phyloP scores from a whole-genome alignment of 108 stramenopile species.

The Cyclotella baltica region DNA sequence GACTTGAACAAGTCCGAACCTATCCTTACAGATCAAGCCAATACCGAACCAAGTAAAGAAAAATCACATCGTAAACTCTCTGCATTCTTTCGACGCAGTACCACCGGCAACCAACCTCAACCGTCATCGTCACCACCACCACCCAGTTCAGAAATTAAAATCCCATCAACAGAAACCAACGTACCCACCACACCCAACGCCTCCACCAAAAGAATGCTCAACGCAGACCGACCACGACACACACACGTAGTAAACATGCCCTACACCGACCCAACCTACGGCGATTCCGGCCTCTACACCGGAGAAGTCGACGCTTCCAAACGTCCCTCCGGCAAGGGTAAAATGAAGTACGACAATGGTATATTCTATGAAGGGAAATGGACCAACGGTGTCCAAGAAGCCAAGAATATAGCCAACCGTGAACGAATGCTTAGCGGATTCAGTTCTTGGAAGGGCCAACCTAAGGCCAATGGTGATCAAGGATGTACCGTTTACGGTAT shows the following conservation, averaged over 20 bases:
- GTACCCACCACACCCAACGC: neutral
- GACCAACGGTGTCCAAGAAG: conserved; percentile 21
- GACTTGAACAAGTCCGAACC: neutral
- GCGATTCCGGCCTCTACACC: conserved; percentile 60
- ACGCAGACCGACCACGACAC: neutral
- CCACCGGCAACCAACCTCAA: neutral
- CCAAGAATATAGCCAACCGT: neutral
- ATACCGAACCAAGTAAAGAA: neutral
- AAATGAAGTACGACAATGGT: conserved; percentile 68
- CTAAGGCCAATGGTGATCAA: neutral
- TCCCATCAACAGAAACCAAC: neutral
- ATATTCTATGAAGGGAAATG: conserved; percentile 54
- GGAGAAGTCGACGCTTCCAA: conserved; percentile 50
- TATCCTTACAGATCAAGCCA: neutral
- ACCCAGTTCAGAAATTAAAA: neutral
- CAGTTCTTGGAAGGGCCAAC: conserved; percentile 6
- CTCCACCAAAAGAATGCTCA: neutral
- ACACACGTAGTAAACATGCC: conserved; percentile 19
- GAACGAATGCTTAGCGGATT: conserved; percentile 3
- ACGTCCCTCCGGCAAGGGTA: conserved; percentile 61
- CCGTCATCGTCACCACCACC: neutral
- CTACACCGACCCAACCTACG: conserved; percentile 56
- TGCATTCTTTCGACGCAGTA: neutral
- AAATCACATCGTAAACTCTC: neutral
- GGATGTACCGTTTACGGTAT: conserved; percentile 10